Evolutionary conservation across 2,329 filamentous ascomycete genomes (phyloP), one percentile per base, ranked within the genome.

Genomic region (Xylariales sp.): DNA sequence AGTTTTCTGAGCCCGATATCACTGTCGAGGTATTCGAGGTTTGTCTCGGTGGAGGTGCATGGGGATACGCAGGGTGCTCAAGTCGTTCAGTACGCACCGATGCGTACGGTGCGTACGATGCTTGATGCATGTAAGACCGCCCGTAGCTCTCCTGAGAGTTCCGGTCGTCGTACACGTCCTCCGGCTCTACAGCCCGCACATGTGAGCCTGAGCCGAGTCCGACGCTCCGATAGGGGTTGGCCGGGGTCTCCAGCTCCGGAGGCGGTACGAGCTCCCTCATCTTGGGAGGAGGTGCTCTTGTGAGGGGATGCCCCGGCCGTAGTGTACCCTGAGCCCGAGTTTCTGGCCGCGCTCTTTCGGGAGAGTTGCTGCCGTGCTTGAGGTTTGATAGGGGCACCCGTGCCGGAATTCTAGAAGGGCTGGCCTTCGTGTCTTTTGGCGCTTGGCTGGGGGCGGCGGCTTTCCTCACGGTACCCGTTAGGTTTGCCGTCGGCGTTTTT

Each of bases 1-100:
- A 98, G 79, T 98, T 98, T 81, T 98, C 95, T 3, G 93, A 97
- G 1, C 93, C 93, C 5, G 92, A 93, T 32, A 92, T 85, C 28
- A 85, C 86, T 1, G 91, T 93, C n/a, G 93, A 94, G 0, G 91
- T 90, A 71, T 89, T 89, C 6, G 91, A 93, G 16, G 91, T 90
- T 74, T 95, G 92, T 55, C 93, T 85, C 0, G 83, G 80, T 0
- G 80, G 80, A 10, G 79, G 80, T 16, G 81, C 81, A 39, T 81
- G 81, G 14, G 80, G 77, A 67, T 84, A 85, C n/a, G 75, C 68
- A 5, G 78, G 73, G 5, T 78, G 75, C 9, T 71, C 64, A 46
- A 78, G 73, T 50, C 78, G 79, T 23, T 79, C 80, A 63, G 78
- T 80, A 54, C 82, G 81, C 62, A 84, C 79, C 1, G 83, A 84